A percentile compares a stretch with the other conserved stretches of the same genome.
Evolutionary conservation across 306 rosid species (phyloP).

Genomic region (apple (Malus domestica)): DNA sequence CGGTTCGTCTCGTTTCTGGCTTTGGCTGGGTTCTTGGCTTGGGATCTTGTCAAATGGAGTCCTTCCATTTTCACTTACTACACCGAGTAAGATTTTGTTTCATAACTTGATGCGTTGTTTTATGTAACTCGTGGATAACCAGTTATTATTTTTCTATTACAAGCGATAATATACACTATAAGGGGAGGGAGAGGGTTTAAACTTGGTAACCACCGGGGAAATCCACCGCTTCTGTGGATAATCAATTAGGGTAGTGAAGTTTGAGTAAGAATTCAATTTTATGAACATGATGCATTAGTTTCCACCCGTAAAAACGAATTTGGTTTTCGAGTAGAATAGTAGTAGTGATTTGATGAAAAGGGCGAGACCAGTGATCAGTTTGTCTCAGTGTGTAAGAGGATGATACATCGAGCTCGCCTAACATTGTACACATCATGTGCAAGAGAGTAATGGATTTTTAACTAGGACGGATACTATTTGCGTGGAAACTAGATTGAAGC

Average conservation of each 20-base stretch:
- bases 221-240: no score
- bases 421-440: background rate
- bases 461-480: background rate
- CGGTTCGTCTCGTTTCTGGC: slow-evolving; percentile 42
- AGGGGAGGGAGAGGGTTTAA: no score
- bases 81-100: slow-evolving; percentile 45
- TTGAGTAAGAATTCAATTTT: background rate
- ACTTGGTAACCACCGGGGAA: no score
- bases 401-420: background rate
- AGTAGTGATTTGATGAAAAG: background rate
- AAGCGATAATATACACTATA: no score
- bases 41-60: slow-evolving; percentile 39
- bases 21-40: slow-evolving; percentile 29
- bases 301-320: background rate
- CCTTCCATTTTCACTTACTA: slow-evolving; percentile 53
- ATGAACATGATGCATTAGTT: background rate
- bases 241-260: background rate
- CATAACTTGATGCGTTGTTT: background rate
- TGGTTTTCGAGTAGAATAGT: background rate
- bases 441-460: no score
- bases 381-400: background rate
- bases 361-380: background rate
- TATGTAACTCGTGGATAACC: no score
- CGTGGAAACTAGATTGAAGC: background rate
- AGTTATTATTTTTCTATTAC: no score